A percentile compares a stretch with the other conserved stretches of the same genome.
phyloP scores from a whole-genome alignment of 768 basidiomycete genomes.

The Fomitopsis serialis region DNA sequence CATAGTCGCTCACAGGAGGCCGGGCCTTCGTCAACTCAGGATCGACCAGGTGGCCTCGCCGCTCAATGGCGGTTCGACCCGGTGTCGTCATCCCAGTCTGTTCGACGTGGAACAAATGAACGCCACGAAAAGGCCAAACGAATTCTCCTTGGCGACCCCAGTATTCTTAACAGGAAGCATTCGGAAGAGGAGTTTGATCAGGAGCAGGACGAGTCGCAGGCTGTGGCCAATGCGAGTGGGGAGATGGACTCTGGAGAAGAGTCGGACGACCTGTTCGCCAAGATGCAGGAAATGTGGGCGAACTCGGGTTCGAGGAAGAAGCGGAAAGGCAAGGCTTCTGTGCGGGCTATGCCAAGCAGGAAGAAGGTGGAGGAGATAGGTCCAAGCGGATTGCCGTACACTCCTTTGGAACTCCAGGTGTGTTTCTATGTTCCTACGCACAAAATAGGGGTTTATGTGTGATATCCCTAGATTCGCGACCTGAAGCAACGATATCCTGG shows the following conservation, averaged over 20 bases:
- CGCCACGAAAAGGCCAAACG: conserved; percentile 42
- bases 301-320: conserved; percentile 21
- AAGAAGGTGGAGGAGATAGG: conserved; percentile 47
- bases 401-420: conserved; percentile 72
- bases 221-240: background rate
- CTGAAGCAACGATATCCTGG: conserved; percentile 63
- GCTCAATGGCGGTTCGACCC: conserved; percentile 44
- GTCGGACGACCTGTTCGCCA: conserved; percentile 41
- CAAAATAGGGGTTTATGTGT: background rate
- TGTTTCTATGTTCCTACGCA: background rate
- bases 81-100: background rate
- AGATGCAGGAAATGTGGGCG: conserved; percentile 42
- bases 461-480: conserved; percentile 17
- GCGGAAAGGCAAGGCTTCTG: conserved; percentile 3
- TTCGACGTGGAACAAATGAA: conserved; percentile 5
- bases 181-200: background rate
- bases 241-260: conserved; percentile 30
- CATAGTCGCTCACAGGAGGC: too few species aligned
- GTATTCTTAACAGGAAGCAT: conserved; percentile 21
- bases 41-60: conserved; percentile 12
- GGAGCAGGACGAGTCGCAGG: background rate
- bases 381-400: conserved; percentile 66
- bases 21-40: too few species aligned
- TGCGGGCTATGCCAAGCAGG: conserved; percentile 5
- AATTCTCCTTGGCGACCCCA: conserved; percentile 45